A percentile compares a stretch with the other conserved stretches of the same genome.
Conservation (phyloP, 495 filamentous ascomycete genomes). For the Venustampulla echinocandica region DNA sequence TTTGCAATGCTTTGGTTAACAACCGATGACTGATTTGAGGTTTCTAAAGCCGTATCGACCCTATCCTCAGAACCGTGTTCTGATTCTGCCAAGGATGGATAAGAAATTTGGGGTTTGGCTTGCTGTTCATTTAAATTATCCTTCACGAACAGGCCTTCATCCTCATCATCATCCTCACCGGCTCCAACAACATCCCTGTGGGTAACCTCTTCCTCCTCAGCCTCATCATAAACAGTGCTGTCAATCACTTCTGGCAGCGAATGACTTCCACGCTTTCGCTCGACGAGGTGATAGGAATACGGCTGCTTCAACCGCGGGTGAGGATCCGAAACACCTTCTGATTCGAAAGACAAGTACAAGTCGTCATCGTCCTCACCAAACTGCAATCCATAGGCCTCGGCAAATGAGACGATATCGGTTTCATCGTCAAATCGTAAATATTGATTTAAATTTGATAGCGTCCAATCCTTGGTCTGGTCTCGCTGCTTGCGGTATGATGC, state of each 20-base stretch:
- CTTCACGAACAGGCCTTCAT: constrained; percentile 15
- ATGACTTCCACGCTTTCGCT: constrained; percentile 36
- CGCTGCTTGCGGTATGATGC: constrained; percentile 49
- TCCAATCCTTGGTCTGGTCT: constrained; percentile 69
- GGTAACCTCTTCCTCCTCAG: background rate
- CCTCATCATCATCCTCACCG: background rate
- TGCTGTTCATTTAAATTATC: no score
- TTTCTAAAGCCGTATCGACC: background rate
- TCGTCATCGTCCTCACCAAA: constrained; percentile 44
- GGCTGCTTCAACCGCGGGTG: constrained; percentile 35
- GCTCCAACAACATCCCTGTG: background rate
- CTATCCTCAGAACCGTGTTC: no score
- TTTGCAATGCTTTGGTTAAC: background rate
- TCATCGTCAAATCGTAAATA: constrained; percentile 66
- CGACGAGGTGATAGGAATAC: constrained; percentile 36
- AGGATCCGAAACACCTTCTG: constrained; percentile 19
- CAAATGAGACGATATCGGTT: constrained; percentile 61
- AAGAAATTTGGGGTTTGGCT: no score
- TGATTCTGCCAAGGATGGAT: no score
- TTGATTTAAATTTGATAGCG: constrained; percentile 52
- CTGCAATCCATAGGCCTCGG: constrained; percentile 56
- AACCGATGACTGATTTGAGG: background rate
- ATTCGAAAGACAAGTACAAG: constrained; percentile 41
- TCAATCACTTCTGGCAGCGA: constrained; percentile 36
- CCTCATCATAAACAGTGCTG: constrained; percentile 30